A percentile compares a stretch with the other conserved stretches of the same genome.
Evolutionary conservation across 331 rosid genomes (phyloP).

Genomic region (Phaseolus coccineus): DNA sequence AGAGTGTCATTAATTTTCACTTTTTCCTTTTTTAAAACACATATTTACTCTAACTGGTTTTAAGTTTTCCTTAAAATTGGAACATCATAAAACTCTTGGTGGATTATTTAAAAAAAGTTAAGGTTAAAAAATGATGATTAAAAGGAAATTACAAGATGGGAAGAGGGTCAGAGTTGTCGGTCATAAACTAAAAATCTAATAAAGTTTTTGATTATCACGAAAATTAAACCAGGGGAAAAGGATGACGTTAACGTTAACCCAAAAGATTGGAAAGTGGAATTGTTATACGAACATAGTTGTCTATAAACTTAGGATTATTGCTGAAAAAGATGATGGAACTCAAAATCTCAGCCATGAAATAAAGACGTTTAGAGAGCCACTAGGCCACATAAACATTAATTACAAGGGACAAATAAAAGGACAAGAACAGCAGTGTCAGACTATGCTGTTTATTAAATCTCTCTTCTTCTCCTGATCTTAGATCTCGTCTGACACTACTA

Average conservation of each 20-base stretch:
- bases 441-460: slow-evolving; percentile 56
- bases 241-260: slow-evolving; percentile 37
- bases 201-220: slow-evolving; percentile 44
- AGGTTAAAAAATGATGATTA: background rate
- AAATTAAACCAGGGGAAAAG: slow-evolving; percentile 32
- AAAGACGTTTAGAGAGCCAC: slow-evolving; percentile 47
- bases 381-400: slow-evolving; percentile 54
- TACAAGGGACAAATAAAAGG: slow-evolving; percentile 46
- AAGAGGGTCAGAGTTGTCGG: slow-evolving; percentile 20
- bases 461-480: slow-evolving; percentile 55
- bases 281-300: slow-evolving; percentile 38
- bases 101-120: background rate
- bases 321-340: slow-evolving; percentile 56
- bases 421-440: slow-evolving; percentile 70
- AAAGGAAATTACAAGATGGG: background rate
- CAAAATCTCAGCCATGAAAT: slow-evolving; percentile 70
- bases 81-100: background rate
- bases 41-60: background rate
- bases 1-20: slow-evolving; percentile 8
- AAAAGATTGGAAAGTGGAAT: slow-evolving; percentile 40
- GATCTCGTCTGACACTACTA: slow-evolving; percentile 74
- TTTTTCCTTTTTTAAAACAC: background rate
- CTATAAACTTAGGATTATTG: slow-evolving; percentile 58
- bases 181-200: slow-evolving; percentile 31
- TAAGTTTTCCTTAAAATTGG: background rate